These are phyloP conservation scores for Paecilomyces sp. DNA, from an alignment of 2,329 filamentous ascomycete species.

Conservation along the genomic window DNA sequence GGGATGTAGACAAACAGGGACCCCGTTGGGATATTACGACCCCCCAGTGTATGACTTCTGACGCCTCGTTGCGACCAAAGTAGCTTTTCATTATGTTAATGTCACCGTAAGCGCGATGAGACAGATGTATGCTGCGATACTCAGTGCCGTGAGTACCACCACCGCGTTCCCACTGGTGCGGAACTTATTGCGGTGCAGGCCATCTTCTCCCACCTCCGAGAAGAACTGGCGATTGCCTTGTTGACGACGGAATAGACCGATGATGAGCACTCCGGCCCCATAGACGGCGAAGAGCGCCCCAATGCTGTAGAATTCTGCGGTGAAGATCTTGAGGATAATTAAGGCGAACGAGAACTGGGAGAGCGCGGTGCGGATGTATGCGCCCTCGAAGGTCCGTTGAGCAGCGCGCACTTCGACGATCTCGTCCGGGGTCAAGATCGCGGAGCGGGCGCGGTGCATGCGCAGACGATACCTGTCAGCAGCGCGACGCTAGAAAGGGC, in stretches of 20 bases:
- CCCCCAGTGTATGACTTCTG: not conserved
- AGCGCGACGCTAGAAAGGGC: conserved; percentile 49
- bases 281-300: conserved; percentile 95
- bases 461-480: conserved; percentile 71
- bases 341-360: conserved; percentile 93
- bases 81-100: conserved; percentile 24
- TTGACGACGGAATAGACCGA: conserved; percentile 77
- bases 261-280: conserved; percentile 73
- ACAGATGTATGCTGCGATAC: conserved; percentile 54
- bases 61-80: not conserved
- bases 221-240: conserved; percentile 96
- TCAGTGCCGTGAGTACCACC: conserved; percentile 54
- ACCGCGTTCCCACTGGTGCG: conserved; percentile 61
- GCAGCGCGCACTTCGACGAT: conserved; percentile 92
- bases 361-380: conserved; percentile 89
- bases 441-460: conserved; percentile 74
- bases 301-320: conserved; percentile 89
- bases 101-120: conserved; percentile 54
- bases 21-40: not conserved
- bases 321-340: conserved; percentile 94
- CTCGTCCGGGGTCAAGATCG: conserved; percentile 73
- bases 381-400: conserved; percentile 93
- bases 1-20: not conserved
- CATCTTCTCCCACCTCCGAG: conserved; percentile 48
- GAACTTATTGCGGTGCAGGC: conserved; percentile 55